A percentile compares a stretch with the other conserved stretches of the same genome.
Evolutionary conservation across 2,329 filamentous ascomycete genomes (phyloP).

Genomic region (Fusarium poae): DNA sequence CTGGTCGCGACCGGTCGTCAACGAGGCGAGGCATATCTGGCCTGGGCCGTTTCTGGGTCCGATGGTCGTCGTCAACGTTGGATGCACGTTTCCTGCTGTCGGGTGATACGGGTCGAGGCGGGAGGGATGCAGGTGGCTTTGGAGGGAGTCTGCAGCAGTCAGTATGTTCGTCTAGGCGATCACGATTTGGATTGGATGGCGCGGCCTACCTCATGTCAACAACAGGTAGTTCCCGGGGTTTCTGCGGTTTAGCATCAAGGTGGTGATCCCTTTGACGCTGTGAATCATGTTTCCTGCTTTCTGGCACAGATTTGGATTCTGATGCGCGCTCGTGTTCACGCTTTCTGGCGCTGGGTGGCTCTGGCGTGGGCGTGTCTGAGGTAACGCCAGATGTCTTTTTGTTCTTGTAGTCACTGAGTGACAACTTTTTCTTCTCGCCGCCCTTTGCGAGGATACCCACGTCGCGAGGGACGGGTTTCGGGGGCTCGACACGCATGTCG

Average conservation of each 20-base stretch:
- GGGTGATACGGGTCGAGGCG: conserved; percentile 57
- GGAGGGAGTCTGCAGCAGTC: conserved; percentile 52
- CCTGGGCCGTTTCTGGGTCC: conserved; percentile 62
- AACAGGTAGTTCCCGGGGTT: conserved; percentile 46
- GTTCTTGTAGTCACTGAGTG: conserved; percentile 71
- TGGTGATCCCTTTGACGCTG: conserved; percentile 45
- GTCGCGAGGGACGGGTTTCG: conserved; percentile 55
- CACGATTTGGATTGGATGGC: neutral
- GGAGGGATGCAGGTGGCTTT: conserved; percentile 54
- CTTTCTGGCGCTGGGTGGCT: conserved; percentile 51
- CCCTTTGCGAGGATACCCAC: conserved; percentile 58
- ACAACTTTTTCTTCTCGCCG: conserved; percentile 68
- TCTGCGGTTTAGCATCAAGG: conserved; percentile 51
- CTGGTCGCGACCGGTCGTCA: conserved; percentile 52
- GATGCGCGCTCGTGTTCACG: conserved; percentile 51
- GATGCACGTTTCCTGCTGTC: conserved; percentile 62
- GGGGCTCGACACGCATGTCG: conserved; percentile 67
- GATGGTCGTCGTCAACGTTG: conserved; percentile 60
- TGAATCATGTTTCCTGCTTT: conserved; percentile 46
- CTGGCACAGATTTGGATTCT: conserved; percentile 39
- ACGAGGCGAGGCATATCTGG: conserved; percentile 53
- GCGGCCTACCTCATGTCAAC: conserved; percentile 51
- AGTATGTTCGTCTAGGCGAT: conserved; percentile 28
- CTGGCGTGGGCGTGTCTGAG: conserved; percentile 57
- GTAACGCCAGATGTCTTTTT: conserved; percentile 58